These are phyloP conservation scores for Clohesyomyces aquaticus DNA, from an alignment of 495 filamentous ascomycete genomes.

Conservation along the genomic window DNA sequence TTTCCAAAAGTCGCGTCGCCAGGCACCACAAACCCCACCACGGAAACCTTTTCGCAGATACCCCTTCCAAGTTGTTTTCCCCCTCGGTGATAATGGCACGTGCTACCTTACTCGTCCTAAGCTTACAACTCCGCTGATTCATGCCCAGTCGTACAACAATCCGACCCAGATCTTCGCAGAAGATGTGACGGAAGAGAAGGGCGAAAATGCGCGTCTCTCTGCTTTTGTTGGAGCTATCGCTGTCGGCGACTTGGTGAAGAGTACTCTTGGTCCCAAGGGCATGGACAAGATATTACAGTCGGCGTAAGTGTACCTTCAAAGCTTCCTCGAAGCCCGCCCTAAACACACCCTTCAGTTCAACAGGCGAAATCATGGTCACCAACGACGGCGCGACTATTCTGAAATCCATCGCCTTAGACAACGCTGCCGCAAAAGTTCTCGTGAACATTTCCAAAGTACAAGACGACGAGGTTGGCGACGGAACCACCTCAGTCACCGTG, in stretches of 20 bases:
- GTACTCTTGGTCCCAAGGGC: slow-evolving; percentile 93
- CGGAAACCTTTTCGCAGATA: slow-evolving; percentile 11
- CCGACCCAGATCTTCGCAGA: slow-evolving; percentile 98
- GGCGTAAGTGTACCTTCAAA: slow-evolving; percentile 64
- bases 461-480: slow-evolving; percentile 97
- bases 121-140: slow-evolving; percentile 4
- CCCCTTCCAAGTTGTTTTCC: slow-evolving; percentile 2
- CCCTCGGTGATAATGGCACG: slow-evolving; percentile 29
- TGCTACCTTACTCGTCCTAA: neutral
- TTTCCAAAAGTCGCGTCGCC: slow-evolving; percentile 36
- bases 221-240: slow-evolving; percentile 98
- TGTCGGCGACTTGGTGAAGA: slow-evolving; percentile 95
- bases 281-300: slow-evolving; percentile 99
- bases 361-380: slow-evolving; percentile 94
- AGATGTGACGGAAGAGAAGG: slow-evolving; percentile 96
- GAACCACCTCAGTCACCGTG: slow-evolving; percentile 89
- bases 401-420: slow-evolving; percentile 98
- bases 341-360: slow-evolving; percentile 64
- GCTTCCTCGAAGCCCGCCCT: slow-evolving; percentile 15
- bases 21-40: slow-evolving; percentile 30
- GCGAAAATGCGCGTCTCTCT: slow-evolving; percentile 96
- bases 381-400: slow-evolving; percentile 98
- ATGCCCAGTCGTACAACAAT: slow-evolving; percentile 62
- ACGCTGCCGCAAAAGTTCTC: slow-evolving; percentile 94
- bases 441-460: slow-evolving; percentile 99